phyloP scores from a whole-genome alignment of 2,329 filamentous ascomycete species.

The Penicillium sp. region DNA sequence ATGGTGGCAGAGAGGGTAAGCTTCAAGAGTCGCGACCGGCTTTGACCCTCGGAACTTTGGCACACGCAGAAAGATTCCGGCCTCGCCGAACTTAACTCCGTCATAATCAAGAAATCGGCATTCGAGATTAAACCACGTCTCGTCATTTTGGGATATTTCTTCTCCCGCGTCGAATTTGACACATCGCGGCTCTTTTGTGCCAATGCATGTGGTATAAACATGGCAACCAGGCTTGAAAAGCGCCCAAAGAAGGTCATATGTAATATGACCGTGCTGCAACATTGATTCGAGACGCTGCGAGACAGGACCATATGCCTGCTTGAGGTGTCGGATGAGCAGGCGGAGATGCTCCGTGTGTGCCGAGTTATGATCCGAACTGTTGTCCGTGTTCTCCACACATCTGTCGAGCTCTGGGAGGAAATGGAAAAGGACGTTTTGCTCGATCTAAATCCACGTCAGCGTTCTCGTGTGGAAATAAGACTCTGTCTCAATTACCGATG shows the following conservation, averaged over 20 bases:
- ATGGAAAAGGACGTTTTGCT: slow-evolving; percentile 1
- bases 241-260: not conserved
- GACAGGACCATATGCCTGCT: not conserved
- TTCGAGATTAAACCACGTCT: slow-evolving; percentile 30
- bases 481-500: not conserved
- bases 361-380: not conserved
- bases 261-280: not conserved
- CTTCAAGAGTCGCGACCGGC: slow-evolving; percentile 33
- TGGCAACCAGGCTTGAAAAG: not conserved
- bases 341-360: not conserved
- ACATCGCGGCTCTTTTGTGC: slow-evolving; percentile 2
- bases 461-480: not conserved
- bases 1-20: slow-evolving; percentile 36
- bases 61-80: slow-evolving; percentile 27
- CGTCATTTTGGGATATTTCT: slow-evolving; percentile 1
- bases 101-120: slow-evolving; percentile 35
- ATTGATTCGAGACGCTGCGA: not conserved
- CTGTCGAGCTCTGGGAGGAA: not conserved
- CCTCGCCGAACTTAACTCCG: slow-evolving; percentile 28
- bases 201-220: not conserved
- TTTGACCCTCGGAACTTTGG: slow-evolving; percentile 31
- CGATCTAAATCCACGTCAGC: not conserved
- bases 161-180: not conserved
- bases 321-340: not conserved
- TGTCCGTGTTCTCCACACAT: not conserved